These are phyloP conservation scores for Metschnikowia lachancei DNA, from an alignment of 805 yeast species.

Conservation along the genomic window DNA sequence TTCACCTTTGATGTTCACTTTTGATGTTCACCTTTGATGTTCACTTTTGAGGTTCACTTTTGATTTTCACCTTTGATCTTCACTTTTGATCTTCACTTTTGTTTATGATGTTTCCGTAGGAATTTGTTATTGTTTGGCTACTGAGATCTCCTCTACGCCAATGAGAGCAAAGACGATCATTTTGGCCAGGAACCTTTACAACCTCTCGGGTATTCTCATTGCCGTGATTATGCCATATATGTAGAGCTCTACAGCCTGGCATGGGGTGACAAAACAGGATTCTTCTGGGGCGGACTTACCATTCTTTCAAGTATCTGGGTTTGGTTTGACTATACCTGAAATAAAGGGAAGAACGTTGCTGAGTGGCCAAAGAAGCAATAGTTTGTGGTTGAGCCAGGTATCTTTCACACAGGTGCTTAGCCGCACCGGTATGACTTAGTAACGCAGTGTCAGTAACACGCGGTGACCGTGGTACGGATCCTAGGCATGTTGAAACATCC, in stretches of 20 bases:
- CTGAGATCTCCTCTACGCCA: slow-evolving; percentile 36
- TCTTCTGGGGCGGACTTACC: slow-evolving; percentile 44
- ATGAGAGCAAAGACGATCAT: slow-evolving; percentile 38
- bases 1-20: no score
- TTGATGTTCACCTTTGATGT: no score
- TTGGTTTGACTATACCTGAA: slow-evolving; percentile 57
- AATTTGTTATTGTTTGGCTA: slow-evolving; percentile 38
- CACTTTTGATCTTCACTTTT: no score
- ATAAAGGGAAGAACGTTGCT: slow-evolving; percentile 55
- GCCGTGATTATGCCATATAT: slow-evolving; percentile 38
- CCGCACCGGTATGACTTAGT: no score
- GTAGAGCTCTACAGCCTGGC: slow-evolving; percentile 46
- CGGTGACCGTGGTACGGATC: background rate
- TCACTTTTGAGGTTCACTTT: no score
- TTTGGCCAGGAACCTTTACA: slow-evolving; percentile 40
- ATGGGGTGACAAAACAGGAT: slow-evolving; percentile 46
- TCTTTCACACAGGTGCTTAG: no score
- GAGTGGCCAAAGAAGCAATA: no score
- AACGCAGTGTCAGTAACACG: no score
- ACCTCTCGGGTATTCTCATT: slow-evolving; percentile 32
- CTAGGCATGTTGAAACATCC: background rate
- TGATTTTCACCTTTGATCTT: no score
- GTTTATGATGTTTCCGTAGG: slow-evolving; percentile 25
- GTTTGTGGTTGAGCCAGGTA: no score
- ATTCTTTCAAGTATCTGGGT: slow-evolving; percentile 38